Conservation (phyloP, 192 early-diverging fungal genomes). For the Neocallimastix lanati region DNA sequence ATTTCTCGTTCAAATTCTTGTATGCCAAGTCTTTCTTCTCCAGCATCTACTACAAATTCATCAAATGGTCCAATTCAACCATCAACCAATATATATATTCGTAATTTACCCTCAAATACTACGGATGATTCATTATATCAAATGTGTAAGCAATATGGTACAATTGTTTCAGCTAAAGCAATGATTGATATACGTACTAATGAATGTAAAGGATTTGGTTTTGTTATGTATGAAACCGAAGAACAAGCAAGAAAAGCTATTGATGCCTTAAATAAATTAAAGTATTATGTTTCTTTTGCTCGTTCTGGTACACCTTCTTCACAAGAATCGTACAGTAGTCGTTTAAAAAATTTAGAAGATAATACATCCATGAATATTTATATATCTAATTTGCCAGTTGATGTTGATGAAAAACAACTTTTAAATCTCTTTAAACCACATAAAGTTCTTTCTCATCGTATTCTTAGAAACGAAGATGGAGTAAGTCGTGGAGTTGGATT, state of each 20-base stretch:
- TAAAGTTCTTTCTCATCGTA: constrained; percentile 48
- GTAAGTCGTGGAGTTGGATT: constrained; percentile 65
- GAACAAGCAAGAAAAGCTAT: constrained; percentile 49
- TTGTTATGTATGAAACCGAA: constrained; percentile 62
- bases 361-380: constrained; percentile 64
- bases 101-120: constrained; percentile 43
- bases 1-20: neutral
- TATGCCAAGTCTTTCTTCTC: neutral
- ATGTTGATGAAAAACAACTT: constrained; percentile 48
- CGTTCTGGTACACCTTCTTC: neutral
- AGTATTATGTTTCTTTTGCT: constrained; percentile 56
- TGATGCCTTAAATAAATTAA: constrained; percentile 38
- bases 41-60: neutral
- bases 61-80: neutral
- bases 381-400: constrained; percentile 59
- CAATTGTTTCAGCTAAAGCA: constrained; percentile 59
- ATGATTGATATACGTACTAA: constrained; percentile 60
- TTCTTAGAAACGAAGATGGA: constrained; percentile 49
- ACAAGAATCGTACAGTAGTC: constrained; percentile 20
- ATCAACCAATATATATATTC: constrained; percentile 62
- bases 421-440: constrained; percentile 44
- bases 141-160: constrained; percentile 35
- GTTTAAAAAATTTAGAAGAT: constrained; percentile 53
- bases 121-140: constrained; percentile 45
- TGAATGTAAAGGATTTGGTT: constrained; percentile 77